These are phyloP conservation scores for Lanzia echinophila DNA, from an alignment of 2,329 filamentous ascomycete genomes.

Conservation along the genomic window DNA sequence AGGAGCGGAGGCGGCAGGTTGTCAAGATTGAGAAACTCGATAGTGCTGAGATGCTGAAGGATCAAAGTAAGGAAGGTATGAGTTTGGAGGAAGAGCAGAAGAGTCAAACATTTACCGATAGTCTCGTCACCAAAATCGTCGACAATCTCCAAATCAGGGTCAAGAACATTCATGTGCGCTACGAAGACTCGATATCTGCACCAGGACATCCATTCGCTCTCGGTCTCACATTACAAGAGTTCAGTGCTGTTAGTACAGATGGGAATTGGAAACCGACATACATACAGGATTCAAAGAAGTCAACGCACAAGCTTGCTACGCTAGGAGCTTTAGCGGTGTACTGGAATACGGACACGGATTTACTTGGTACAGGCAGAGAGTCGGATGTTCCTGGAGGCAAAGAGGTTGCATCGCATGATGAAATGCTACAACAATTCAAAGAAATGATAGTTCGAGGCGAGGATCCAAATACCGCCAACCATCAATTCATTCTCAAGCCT, in stretches of 20 bases:
- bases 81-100: constrained; percentile 94
- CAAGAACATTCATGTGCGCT: constrained; percentile 97
- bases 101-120: constrained; percentile 95
- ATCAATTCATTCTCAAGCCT: constrained; percentile 93
- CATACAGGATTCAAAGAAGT: constrained; percentile 75
- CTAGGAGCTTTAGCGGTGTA: constrained; percentile 88
- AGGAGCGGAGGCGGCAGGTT: constrained; percentile 77
- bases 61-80: constrained; percentile 85
- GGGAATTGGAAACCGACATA: constrained; percentile 93
- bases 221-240: constrained; percentile 86
- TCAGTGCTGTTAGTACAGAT: constrained; percentile 95
- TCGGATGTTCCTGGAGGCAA: constrained; percentile 50
- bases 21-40: constrained; percentile 99
- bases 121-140: constrained; percentile 90
- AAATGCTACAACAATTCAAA: constrained; percentile 71
- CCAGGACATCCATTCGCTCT: constrained; percentile 93
- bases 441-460: constrained; percentile 71
- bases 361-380: constrained; percentile 78
- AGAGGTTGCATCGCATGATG: constrained; percentile 61
- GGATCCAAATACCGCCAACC: constrained; percentile 45
- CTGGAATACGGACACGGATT: constrained; percentile 90
- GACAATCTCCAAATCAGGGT: constrained; percentile 97
- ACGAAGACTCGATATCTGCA: constrained; percentile 94
- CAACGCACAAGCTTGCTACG: constrained; percentile 89
- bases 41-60: constrained; percentile 89